Conservation (phyloP, 1,139 yeast genomes). For the Nakaseomyces uthaithaninus region DNA sequence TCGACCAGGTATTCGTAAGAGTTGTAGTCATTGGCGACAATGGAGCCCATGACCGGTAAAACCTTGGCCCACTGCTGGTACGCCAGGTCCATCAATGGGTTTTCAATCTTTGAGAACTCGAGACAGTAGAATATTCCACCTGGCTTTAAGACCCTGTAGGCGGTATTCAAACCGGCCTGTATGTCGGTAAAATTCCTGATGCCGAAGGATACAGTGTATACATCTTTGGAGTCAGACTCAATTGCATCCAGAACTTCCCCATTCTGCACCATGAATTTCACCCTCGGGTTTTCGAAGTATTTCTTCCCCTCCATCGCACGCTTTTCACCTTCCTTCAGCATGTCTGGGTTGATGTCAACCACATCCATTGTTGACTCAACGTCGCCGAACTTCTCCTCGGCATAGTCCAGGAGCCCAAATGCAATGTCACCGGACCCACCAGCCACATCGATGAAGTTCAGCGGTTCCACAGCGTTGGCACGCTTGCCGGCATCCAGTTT, state of each 20-base stretch:
- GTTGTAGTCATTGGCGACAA: conserved; percentile 89
- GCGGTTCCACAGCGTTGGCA: conserved; percentile 70
- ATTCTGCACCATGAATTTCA: conserved; percentile 77
- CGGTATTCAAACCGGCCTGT: conserved; percentile 87
- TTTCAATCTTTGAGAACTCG: conserved; percentile 88
- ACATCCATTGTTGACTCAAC: conserved; percentile 72
- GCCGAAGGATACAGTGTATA: conserved; percentile 95
- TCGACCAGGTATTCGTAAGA: conserved; percentile 94
- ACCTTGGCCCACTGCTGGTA: conserved; percentile 85
- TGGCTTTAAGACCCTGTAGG: conserved; percentile 91
- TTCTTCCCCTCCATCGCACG: conserved; percentile 48
- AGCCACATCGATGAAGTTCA: conserved; percentile 89
- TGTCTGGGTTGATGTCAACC: conserved; percentile 92
- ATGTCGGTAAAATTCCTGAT: conserved; percentile 92
- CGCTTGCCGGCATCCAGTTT: conserved; percentile 91
- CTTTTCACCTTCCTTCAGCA: conserved; percentile 86
- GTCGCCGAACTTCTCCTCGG: conserved; percentile 72
- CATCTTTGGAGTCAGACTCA: conserved; percentile 81
- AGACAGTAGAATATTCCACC: conserved; percentile 97
- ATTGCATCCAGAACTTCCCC: conserved; percentile 85
- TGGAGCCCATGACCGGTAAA: conserved; percentile 91
- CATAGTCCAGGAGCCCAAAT: conserved; percentile 87
- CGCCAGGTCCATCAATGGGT: conserved; percentile 60
- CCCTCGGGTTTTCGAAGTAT: conserved; percentile 51
- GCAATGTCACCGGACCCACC: conserved; percentile 99